These are phyloP conservation scores for Ramalina intermedia DNA, from an alignment of 495 filamentous ascomycete genomes.

Conservation along the genomic window DNA sequence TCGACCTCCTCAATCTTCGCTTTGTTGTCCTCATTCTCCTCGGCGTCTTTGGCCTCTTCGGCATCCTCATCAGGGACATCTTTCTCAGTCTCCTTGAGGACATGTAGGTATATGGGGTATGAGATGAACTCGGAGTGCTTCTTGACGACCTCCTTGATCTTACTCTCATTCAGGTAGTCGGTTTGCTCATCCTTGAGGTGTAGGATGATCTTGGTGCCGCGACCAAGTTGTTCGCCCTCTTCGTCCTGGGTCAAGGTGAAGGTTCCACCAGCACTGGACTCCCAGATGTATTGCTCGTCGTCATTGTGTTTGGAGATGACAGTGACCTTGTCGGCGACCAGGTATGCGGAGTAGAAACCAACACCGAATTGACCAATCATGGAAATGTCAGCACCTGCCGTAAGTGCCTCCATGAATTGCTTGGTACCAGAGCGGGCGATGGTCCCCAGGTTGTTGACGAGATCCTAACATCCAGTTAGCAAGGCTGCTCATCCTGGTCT, in stretches of 20 bases:
- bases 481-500: background rate
- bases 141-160: slow-evolving; percentile 99
- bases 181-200: slow-evolving; percentile 98
- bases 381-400: slow-evolving; percentile 96
- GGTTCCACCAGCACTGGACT: slow-evolving; percentile 92
- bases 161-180: slow-evolving; percentile 95
- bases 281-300: slow-evolving; percentile 99
- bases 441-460: slow-evolving; percentile 99
- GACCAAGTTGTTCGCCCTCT: slow-evolving; percentile 77
- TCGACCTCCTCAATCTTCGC: slow-evolving; percentile 76
- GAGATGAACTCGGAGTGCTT: slow-evolving; percentile 99
- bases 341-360: slow-evolving; percentile 99
- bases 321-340: slow-evolving; percentile 91
- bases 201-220: slow-evolving; percentile 94
- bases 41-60: slow-evolving; percentile 50
- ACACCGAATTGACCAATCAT: slow-evolving; percentile 99
- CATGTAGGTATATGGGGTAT: slow-evolving; percentile 99
- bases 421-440: slow-evolving; percentile 98
- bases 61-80: slow-evolving; percentile 97
- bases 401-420: slow-evolving; percentile 99
- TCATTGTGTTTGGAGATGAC: slow-evolving; percentile 98
- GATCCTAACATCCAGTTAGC: slow-evolving; percentile 44
- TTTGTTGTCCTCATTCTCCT: slow-evolving; percentile 51
- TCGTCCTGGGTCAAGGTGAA: slow-evolving; percentile 89
- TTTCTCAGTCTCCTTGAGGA: slow-evolving; percentile 96